These are phyloP conservation scores for Vinca minor DNA, from an alignment of 257 asterid species.

Conservation along the genomic window DNA sequence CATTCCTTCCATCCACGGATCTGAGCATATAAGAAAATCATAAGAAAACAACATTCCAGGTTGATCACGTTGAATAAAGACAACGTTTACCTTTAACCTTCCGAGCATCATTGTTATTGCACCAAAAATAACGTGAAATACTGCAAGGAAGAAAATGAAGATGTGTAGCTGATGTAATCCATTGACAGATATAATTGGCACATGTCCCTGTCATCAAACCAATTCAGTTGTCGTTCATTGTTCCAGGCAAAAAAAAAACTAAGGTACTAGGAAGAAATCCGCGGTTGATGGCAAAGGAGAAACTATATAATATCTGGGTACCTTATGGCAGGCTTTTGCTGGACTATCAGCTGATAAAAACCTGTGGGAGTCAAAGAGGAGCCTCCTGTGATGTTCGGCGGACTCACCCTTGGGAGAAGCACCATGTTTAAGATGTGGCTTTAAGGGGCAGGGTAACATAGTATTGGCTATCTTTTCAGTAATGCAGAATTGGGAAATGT, in stretches of 20 bases:
- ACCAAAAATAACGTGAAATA: slow-evolving; percentile 61
- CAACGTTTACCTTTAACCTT: slow-evolving; percentile 45
- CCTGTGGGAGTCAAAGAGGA: slow-evolving; percentile 44
- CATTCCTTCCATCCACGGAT: slow-evolving; percentile 92
- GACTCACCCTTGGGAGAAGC: background rate
- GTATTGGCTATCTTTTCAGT: slow-evolving; percentile 43
- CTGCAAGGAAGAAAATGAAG: slow-evolving; percentile 79
- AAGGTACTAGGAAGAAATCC: too few species aligned
- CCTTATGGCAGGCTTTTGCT: slow-evolving; percentile 34
- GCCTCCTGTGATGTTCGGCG: slow-evolving; percentile 48
- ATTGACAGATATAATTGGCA: slow-evolving; percentile 53
- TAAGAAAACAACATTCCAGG: background rate
- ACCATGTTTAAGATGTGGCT: background rate
- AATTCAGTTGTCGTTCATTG: too few species aligned
- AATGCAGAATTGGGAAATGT: slow-evolving; percentile 65
- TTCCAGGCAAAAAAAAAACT: background rate
- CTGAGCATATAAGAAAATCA: slow-evolving; percentile 27
- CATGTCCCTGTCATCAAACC: slow-evolving; percentile 39
- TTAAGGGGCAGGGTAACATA: slow-evolving; percentile 62
- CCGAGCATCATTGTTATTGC: slow-evolving; percentile 67
- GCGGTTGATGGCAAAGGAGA: too few species aligned
- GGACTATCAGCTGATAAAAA: slow-evolving; percentile 39
- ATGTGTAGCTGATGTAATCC: slow-evolving; percentile 82
- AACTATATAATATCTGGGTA: slow-evolving; percentile 10
- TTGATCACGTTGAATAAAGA: background rate